Evolutionary conservation across 305 asterid genomes (phyloP).

Genomic region (Ilex paraguariensis): DNA sequence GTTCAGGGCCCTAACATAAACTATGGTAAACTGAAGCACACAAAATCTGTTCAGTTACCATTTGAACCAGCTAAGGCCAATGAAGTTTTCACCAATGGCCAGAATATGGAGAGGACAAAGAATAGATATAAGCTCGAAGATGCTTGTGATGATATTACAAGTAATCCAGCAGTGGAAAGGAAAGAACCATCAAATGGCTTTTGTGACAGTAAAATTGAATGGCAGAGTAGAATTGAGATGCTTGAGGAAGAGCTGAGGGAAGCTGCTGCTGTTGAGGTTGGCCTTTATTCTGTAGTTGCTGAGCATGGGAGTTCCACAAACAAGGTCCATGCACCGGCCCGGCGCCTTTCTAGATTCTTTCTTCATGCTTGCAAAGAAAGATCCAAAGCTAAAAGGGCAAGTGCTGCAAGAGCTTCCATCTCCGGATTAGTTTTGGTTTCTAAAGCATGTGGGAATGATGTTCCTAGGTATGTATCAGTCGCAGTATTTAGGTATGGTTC

Average conservation of each 20-base stretch:
- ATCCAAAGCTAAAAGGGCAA: slow-evolving; percentile 62
- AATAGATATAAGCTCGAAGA: slow-evolving; percentile 27
- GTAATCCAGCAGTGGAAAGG: slow-evolving; percentile 14
- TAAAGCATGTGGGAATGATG: slow-evolving; percentile 94
- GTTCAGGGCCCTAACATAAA: slow-evolving; percentile 30
- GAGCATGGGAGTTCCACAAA: slow-evolving; percentile 79
- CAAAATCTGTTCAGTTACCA: slow-evolving; percentile 40
- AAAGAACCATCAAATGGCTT: slow-evolving; percentile 27
- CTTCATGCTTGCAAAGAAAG: slow-evolving; percentile 53
- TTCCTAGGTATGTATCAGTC: slow-evolving; percentile 52
- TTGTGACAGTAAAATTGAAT: slow-evolving; percentile 38
- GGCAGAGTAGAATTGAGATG: slow-evolving; percentile 48
- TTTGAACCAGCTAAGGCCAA: slow-evolving; percentile 31
- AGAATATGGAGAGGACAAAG: slow-evolving; percentile 33
- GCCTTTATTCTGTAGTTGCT: slow-evolving; percentile 69
- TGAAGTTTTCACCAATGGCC: slow-evolving; percentile 21
- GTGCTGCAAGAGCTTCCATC: slow-evolving; percentile 75
- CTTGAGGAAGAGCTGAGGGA: slow-evolving; percentile 89
- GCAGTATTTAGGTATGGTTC: no score
- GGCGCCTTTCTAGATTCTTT: slow-evolving; percentile 78
- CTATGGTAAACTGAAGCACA: slow-evolving; percentile 48
- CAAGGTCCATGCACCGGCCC: slow-evolving; percentile 90
- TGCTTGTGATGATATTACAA: slow-evolving; percentile 27
- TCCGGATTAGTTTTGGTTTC: slow-evolving; percentile 87
- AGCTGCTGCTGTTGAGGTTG: slow-evolving; percentile 75